Conservation (phyloP, 2,329 filamentous ascomycete genomes). For the Stagonosporopsis rhizophila region DNA sequence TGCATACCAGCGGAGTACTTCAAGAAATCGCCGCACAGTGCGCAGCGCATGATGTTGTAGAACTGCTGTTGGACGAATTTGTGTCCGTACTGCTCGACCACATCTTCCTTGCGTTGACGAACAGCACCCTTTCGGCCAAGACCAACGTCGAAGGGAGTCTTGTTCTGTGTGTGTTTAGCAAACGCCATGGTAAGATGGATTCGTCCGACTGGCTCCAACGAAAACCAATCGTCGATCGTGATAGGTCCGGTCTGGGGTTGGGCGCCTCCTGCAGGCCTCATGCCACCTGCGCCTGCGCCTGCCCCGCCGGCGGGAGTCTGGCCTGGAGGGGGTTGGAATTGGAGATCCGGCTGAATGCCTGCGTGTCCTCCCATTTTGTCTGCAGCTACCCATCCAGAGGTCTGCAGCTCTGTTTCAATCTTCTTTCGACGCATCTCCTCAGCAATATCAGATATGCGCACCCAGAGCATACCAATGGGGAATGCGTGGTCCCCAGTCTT, state of each 20-base stretch:
- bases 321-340: conserved; percentile 60
- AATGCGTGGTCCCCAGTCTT: conserved; percentile 87
- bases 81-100: conserved; percentile 98
- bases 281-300: conserved; percentile 48
- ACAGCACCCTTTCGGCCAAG: conserved; percentile 95
- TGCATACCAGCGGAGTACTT: conserved; percentile 99
- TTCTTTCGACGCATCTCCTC: conserved; percentile 97
- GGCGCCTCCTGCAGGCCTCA: conserved; percentile 50
- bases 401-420: conserved; percentile 94
- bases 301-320: conserved; percentile 50
- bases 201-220: conserved; percentile 89
- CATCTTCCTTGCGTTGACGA: conserved; percentile 95
- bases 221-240: conserved; percentile 93
- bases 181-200: conserved; percentile 94
- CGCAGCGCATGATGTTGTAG: conserved; percentile 99
- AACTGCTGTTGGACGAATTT: conserved; percentile 99
- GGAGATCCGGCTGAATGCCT: conserved; percentile 59
- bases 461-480: conserved; percentile 94
- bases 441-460: conserved; percentile 94
- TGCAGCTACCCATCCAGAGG: conserved; percentile 94
- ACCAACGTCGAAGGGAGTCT: conserved; percentile 83
- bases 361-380: conserved; percentile 82
- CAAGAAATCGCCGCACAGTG: conserved; percentile 95
- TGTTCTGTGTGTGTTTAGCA: conserved; percentile 85
- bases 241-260: conserved; percentile 61